These are phyloP conservation scores for Aristolochia californica DNA, from an alignment of 164 flowering plant genomes.

Conservation along the genomic window DNA sequence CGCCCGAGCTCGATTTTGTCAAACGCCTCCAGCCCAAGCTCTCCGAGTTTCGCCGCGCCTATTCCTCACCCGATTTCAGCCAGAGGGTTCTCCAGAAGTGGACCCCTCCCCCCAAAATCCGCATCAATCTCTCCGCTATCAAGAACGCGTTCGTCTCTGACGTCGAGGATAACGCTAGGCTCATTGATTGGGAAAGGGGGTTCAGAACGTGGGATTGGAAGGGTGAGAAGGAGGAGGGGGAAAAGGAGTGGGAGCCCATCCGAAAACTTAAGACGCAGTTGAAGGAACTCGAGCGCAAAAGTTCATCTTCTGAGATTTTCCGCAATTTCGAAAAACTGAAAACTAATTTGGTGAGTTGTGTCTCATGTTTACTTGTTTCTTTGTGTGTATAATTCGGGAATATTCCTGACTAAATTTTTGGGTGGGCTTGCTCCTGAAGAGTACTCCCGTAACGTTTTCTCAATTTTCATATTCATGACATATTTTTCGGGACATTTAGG, in stretches of 20 bases:
- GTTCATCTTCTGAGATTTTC: constrained; percentile 43
- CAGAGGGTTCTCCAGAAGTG: constrained; percentile 55
- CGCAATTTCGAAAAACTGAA: constrained; percentile 70
- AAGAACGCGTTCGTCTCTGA: constrained; percentile 50
- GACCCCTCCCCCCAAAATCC: constrained; percentile 42
- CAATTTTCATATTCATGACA: too few species aligned
- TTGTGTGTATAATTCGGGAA: neutral
- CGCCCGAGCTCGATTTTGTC: constrained; percentile 54
- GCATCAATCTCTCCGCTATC: constrained; percentile 55
- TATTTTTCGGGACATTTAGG: too few species aligned
- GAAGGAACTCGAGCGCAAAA: constrained; percentile 62
- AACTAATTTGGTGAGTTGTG: constrained; percentile 64
- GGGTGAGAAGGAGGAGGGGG: constrained; percentile 13
- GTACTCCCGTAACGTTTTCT: too few species aligned
- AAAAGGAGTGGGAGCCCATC: constrained; percentile 56
- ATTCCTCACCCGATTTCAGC: constrained; percentile 67
- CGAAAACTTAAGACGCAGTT: constrained; percentile 49
- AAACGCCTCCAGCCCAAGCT: constrained; percentile 63
- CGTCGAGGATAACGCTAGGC: constrained; percentile 29
- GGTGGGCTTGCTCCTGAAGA: too few species aligned
- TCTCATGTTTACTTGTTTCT: neutral
- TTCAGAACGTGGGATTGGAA: constrained; percentile 18
- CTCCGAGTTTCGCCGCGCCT: constrained; percentile 52
- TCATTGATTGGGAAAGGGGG: constrained; percentile 22
- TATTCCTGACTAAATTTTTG: too few species aligned